Percentiles rank a stretch among this genome's conserved stretches.
Evolutionary conservation across 352 stramenopile genomes (phyloP).

Genomic region (Phytophthora cactorum): DNA sequence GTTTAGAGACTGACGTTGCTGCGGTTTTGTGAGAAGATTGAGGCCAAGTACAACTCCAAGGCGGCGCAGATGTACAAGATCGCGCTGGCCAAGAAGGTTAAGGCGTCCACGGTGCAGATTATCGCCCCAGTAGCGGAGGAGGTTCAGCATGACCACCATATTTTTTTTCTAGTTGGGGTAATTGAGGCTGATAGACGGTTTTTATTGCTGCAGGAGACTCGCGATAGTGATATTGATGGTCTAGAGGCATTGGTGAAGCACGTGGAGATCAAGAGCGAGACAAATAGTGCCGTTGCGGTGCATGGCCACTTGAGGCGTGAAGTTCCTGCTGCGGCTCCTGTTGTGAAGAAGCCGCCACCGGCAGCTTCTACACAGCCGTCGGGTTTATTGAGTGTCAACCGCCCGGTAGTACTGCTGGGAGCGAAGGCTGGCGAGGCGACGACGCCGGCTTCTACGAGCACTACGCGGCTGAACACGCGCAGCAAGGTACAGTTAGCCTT

Average conservation of each 20-base stretch:
- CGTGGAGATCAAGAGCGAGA: constrained; percentile 56
- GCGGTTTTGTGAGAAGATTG: constrained; percentile 60
- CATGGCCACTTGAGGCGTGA: constrained; percentile 63
- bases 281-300: constrained; percentile 32
- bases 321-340: constrained; percentile 22
- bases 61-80: constrained; percentile 90
- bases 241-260: constrained; percentile 86
- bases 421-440: constrained; percentile 49
- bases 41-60: constrained; percentile 93
- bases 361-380: constrained; percentile 31
- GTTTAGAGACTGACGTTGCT: not conserved
- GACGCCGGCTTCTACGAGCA: constrained; percentile 42
- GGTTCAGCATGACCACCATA: constrained; percentile 24
- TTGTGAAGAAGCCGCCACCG: constrained; percentile 25
- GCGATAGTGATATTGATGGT: constrained; percentile 61
- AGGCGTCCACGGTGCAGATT: constrained; percentile 70
- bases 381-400: constrained; percentile 62
- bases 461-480: constrained; percentile 60
- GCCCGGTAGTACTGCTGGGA: constrained; percentile 76
- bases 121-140: constrained; percentile 41
- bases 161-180: not conserved
- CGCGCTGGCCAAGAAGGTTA: constrained; percentile 85
- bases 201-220: constrained; percentile 35
- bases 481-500: constrained; percentile 52
- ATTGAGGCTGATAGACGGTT: constrained; percentile 1